Evolutionary conservation across 495 filamentous ascomycete genomes (phyloP).

Genomic region (Annulohypoxylon maeteangense): DNA sequence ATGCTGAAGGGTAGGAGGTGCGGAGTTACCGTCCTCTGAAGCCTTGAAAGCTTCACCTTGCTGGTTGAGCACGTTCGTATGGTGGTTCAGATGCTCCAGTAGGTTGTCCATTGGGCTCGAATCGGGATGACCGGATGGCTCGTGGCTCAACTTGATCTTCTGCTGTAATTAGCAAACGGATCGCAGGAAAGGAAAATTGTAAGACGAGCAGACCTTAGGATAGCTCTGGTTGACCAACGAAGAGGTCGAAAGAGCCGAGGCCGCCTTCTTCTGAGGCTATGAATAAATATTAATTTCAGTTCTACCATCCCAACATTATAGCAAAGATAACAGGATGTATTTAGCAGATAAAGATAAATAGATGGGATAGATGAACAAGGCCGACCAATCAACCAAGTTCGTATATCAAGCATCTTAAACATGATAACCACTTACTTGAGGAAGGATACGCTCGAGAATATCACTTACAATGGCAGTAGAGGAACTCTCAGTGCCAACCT

Average conservation of each 20-base stretch:
- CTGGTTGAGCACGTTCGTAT: constrained; percentile 66
- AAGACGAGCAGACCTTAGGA: constrained; percentile 51
- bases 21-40: constrained; percentile 53
- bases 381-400: neutral
- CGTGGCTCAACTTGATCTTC: constrained; percentile 62
- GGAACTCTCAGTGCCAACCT: constrained; percentile 48
- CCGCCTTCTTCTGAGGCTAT: constrained; percentile 55
- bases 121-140: constrained; percentile 47
- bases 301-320: neutral
- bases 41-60: constrained; percentile 62
- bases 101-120: constrained; percentile 67
- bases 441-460: constrained; percentile 39
- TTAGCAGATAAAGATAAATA: neutral
- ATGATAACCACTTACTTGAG: constrained; percentile 40
- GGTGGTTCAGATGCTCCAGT: constrained; percentile 74
- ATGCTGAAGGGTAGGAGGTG: constrained; percentile 53
- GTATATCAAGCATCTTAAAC: neutral
- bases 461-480: constrained; percentile 48
- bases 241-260: constrained; percentile 56
- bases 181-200: neutral
- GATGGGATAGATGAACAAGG: constrained; percentile 17
- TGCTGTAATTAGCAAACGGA: constrained; percentile 51
- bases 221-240: constrained; percentile 61
- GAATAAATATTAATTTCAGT: constrained; percentile 18
- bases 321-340: neutral